Evolutionary conservation across 768 basidiomycete genomes (phyloP), one percentile per base, ranked within the genome.

Genomic region (Podaxis rugospora): DNA sequence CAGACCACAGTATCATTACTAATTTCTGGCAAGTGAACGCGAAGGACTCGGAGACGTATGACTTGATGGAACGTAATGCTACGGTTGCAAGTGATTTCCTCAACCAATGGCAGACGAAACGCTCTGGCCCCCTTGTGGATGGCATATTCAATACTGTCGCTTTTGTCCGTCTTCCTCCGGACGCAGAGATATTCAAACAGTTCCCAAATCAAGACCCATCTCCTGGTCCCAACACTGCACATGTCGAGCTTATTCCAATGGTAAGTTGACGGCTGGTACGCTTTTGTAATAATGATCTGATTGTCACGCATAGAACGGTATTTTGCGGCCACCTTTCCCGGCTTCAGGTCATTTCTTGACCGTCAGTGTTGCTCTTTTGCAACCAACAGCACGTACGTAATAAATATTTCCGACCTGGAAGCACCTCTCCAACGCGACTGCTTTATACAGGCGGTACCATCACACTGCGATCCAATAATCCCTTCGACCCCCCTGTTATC

Each of bases 401-500:
- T 25, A 16, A 36, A 3, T 16, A 25, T 46, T 50, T 52, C 13
- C 37, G 21, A 14, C 25, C 5, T 16, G 1, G 44, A 21, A 32
- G n/a, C 14, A 5, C 47, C 11, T 23, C 47, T 42, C 47, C 39
- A 46, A 28, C 25, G 36, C 10, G 25, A 18, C 55, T 27, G n/a
- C 14, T 16, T 1, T 23, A 3, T 25, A n/a, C 25, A 75, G 74
- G 71, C 49, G 74, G 74, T 14, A 61, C 65, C 14, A 47, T 75
- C 1, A 69, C 66, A 9, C 57, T 83, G 49, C 75, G 71, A 50
- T 77, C 79, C 11, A 74, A 70, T 14, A 68, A 76, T 63, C 72
- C 80, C 11, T 81, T 83, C 67, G 74, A 71, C 51, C 40, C 69
- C 23, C 82, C 83, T 0, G 36, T 71, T 9, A 82, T 85, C 67